These are phyloP conservation scores for Starmerella vaccinii DNA, from an alignment of 805 yeast genomes.

Conservation along the genomic window DNA sequence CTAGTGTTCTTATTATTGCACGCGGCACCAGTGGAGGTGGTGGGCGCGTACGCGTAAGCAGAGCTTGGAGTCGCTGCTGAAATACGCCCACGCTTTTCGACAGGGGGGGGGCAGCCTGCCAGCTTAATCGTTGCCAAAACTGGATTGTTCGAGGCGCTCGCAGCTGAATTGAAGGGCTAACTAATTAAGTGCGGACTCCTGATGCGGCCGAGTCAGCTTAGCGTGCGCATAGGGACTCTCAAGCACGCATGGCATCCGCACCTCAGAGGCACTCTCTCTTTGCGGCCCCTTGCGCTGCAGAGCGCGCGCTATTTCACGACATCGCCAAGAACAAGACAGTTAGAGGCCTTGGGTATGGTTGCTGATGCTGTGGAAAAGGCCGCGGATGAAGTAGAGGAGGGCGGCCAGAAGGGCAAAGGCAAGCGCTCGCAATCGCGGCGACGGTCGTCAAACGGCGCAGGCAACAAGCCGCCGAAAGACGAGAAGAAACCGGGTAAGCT, in stretches of 20 bases:
- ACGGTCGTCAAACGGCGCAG: background rate
- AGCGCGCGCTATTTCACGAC: background rate
- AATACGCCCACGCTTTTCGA: too few relatives aligned
- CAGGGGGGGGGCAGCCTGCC: too few relatives aligned
- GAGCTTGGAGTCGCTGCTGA: too few relatives aligned
- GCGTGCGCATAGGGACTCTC: background rate
- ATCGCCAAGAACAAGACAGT: background rate
- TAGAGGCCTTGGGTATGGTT: conserved; percentile 18
- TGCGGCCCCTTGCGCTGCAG: background rate
- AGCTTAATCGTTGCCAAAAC: too few relatives aligned
- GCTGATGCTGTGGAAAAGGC: conserved; percentile 18
- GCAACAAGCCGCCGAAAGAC: background rate
- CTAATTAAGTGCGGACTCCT: too few relatives aligned
- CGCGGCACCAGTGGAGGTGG: too few relatives aligned
- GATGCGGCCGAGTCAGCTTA: background rate
- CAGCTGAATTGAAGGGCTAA: too few relatives aligned
- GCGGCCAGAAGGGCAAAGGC: background rate
- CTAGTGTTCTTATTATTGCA: too few relatives aligned
- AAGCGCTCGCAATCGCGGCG: background rate
- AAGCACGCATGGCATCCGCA: too few relatives aligned
- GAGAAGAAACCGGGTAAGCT: background rate
- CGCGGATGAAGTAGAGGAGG: conserved; percentile 11
- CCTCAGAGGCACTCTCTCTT: background rate
- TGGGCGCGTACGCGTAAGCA: too few relatives aligned
- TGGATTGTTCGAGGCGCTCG: too few relatives aligned